Percentiles rank a stretch among this genome's conserved stretches.
Conservation (phyloP, 768 basidiomycete species). For the Amanita jacksonii region DNA sequence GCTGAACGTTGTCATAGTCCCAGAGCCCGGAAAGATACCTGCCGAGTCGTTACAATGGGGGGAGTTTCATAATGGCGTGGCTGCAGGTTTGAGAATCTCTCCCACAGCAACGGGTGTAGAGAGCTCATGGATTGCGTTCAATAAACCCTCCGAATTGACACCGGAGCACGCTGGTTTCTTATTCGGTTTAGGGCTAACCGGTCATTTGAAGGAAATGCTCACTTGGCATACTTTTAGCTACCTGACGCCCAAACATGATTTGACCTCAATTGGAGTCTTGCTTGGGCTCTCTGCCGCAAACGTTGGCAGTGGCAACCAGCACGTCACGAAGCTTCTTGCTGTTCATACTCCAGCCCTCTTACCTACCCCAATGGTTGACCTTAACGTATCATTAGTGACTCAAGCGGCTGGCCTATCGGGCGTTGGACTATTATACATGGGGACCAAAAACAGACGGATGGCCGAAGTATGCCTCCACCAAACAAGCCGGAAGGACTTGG, state of each 20-base stretch:
- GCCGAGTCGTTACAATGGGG: constrained; percentile 79
- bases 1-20: constrained; percentile 44
- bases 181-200: constrained; percentile 84
- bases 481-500: constrained; percentile 68
- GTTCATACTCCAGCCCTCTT: constrained; percentile 92
- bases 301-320: constrained; percentile 73
- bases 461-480: constrained; percentile 87
- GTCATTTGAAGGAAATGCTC: constrained; percentile 81
- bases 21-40: constrained; percentile 66
- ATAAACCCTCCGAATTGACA: constrained; percentile 83
- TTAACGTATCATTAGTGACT: constrained; percentile 84
- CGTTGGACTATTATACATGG: constrained; percentile 84
- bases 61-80: constrained; percentile 97
- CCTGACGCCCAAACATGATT: constrained; percentile 91
- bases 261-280: constrained; percentile 88
- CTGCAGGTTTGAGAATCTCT: constrained; percentile 79
- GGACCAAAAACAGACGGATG: constrained; percentile 81
- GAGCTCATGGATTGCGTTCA: constrained; percentile 94
- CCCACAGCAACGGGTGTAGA: constrained; percentile 70
- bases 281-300: constrained; percentile 92
- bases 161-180: constrained; percentile 96
- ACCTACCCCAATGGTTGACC: constrained; percentile 76
- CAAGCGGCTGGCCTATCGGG: constrained; percentile 86
- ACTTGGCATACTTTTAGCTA: constrained; percentile 96
- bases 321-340: constrained; percentile 85